Conservation (phyloP, 805 yeast genomes). For the Candida quercuum region DNA sequence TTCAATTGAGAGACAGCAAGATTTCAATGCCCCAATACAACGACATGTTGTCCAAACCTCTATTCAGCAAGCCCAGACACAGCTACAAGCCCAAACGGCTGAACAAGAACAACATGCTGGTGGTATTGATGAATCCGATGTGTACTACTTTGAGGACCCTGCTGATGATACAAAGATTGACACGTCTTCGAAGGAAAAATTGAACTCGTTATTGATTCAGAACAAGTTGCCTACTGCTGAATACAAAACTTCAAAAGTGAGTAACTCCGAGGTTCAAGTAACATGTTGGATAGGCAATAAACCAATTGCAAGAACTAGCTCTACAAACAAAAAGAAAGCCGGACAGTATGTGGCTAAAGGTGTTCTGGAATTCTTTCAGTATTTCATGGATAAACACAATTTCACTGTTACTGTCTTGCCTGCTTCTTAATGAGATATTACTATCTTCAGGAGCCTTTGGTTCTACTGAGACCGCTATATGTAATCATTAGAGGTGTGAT, state of each 20-base stretch:
- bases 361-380: conserved; percentile 10
- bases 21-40: no score
- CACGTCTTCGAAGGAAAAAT: conserved; percentile 12
- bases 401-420: no score
- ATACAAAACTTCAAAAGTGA: conserved; percentile 14
- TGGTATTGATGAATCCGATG: not conserved
- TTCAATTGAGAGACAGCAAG: no score
- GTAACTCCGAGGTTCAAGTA: conserved; percentile 16
- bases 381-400: no score
- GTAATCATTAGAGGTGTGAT: no score
- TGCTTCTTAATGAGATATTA: no score
- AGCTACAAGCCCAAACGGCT: no score
- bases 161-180: conserved; percentile 5
- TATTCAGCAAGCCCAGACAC: not conserved
- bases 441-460: no score
- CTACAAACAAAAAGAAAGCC: conserved; percentile 18
- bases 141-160: conserved; percentile 1
- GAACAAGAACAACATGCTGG: not conserved
- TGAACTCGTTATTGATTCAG: conserved; percentile 9
- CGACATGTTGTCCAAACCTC: no score
- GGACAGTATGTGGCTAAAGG: conserved; percentile 18
- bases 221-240: conserved; percentile 11
- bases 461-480: no score
- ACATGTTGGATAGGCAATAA: conserved; percentile 9
- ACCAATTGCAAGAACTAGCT: conserved; percentile 12